phyloP scores from a whole-genome alignment of 305 asterid species.

The Euphrasia arctica region DNA sequence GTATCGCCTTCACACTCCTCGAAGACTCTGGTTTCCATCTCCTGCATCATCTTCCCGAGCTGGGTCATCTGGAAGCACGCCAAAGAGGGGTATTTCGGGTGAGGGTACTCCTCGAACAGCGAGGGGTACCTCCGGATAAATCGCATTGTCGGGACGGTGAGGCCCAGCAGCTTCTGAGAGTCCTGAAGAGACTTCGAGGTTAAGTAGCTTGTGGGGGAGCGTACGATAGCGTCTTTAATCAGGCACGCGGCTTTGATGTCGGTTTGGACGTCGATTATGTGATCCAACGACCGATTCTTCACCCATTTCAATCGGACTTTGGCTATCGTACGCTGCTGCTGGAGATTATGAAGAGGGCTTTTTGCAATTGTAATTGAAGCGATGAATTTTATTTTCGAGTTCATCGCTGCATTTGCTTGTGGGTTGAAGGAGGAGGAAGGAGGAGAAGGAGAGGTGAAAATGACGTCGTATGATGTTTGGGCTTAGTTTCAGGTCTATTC shows the following conservation, averaged over 20 bases:
- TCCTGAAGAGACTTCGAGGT: constrained; percentile 59
- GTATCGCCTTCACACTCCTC: constrained; percentile 47
- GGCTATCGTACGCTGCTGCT: constrained; percentile 47
- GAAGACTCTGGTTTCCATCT: constrained; percentile 48
- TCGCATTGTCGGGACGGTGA: constrained; percentile 79
- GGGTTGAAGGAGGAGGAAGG: not conserved
- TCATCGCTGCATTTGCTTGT: constrained; percentile 25
- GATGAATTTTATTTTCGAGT: constrained; percentile 10
- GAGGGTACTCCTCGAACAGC: constrained; percentile 86
- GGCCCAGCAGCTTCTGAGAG: constrained; percentile 74
- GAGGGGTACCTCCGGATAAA: constrained; percentile 82
- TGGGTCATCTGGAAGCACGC: constrained; percentile 68
- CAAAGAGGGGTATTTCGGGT: constrained; percentile 78
- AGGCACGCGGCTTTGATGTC: constrained; percentile 87
- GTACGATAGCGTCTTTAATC: constrained; percentile 70
- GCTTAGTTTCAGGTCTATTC: not conserved
- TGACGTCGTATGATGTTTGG: not conserved
- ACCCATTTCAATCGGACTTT: constrained; percentile 93
- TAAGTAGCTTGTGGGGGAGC: constrained; percentile 59
- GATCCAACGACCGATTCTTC: constrained; percentile 81
- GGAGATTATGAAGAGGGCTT: constrained; percentile 34
- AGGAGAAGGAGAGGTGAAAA: not conserved
- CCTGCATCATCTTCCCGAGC: constrained; percentile 58
- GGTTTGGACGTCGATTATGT: constrained; percentile 72
- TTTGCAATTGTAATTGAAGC: constrained; percentile 16